Evolutionary conservation across 352 stramenopile species (phyloP).

Genomic region (Phytophthora multivora): DNA sequence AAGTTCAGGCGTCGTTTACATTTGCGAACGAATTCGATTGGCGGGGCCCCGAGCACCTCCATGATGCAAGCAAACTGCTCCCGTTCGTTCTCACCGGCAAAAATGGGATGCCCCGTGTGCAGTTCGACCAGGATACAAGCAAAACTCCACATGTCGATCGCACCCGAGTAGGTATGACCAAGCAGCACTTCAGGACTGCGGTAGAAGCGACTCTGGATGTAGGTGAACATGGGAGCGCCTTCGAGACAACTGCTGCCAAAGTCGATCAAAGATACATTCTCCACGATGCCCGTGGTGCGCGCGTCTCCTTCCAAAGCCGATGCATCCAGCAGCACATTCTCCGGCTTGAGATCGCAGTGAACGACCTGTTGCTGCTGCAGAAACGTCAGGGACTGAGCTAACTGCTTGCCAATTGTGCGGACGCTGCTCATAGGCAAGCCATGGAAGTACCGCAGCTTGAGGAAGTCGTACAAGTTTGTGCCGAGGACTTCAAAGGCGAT

Average conservation of each 20-base stretch:
- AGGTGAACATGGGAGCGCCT: conserved; percentile 92
- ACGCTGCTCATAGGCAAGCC: conserved; percentile 92
- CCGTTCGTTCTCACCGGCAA: conserved; percentile 81
- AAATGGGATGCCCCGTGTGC: conserved; percentile 80
- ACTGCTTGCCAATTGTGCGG: conserved; percentile 87
- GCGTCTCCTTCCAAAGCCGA: conserved; percentile 3
- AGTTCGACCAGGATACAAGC: conserved; percentile 89
- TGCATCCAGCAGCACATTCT: conserved; percentile 92
- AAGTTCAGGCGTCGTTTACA: conserved; percentile 71
- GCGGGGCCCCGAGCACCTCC: conserved; percentile 68
- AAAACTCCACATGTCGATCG: conserved; percentile 93
- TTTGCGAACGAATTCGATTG: conserved; percentile 43
- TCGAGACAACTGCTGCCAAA: conserved; percentile 97
- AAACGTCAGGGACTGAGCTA: conserved; percentile 81
- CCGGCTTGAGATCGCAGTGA: conserved; percentile 98
- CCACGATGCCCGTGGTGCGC: conserved; percentile 11
- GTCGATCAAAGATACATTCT: conserved; percentile 92
- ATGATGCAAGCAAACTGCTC: conserved; percentile 91
- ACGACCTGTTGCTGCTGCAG: conserved; percentile 89
- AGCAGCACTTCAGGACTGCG: conserved; percentile 97
- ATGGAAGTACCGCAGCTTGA: conserved; percentile 96
- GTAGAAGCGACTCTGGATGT: conserved; percentile 99
- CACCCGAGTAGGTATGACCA: conserved; percentile 77
- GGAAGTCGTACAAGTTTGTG: conserved; percentile 96
- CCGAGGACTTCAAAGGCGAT: conserved; percentile 97